phyloP scores from a whole-genome alignment of 129 eudicot genomes.

The Escallonia herrerae region DNA sequence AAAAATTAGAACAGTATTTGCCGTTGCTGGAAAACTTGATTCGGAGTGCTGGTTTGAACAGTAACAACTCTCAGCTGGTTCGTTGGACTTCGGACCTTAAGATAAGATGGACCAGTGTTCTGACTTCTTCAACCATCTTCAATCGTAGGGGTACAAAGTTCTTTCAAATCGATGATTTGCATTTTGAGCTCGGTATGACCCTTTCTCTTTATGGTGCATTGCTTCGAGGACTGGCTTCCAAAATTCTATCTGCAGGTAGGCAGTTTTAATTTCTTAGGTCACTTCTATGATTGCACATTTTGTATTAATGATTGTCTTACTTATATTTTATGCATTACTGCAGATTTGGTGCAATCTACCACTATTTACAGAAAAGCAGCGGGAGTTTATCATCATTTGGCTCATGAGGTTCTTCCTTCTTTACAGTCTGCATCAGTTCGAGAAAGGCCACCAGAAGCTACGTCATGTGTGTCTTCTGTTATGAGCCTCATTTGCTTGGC shows the following conservation, averaged over 20 bases:
- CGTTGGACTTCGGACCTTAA: slow-evolving; percentile 57
- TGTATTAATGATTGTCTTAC: slow-evolving; percentile 9
- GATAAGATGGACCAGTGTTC: slow-evolving; percentile 73
- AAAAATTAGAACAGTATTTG: slow-evolving; percentile 57
- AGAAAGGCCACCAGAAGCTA: slow-evolving; percentile 68
- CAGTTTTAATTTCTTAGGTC: not conserved
- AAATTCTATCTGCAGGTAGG: slow-evolving; percentile 48
- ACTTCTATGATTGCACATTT: not conserved
- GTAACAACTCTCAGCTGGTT: slow-evolving; percentile 17
- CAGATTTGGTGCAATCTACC: slow-evolving; percentile 65
- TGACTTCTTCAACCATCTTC: slow-evolving; percentile 43
- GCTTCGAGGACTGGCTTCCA: slow-evolving; percentile 63
- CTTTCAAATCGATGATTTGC: slow-evolving; percentile 51
- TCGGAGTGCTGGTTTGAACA: slow-evolving; percentile 31
- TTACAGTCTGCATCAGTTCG: slow-evolving; percentile 19
- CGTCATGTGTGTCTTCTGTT: slow-evolving; percentile 28
- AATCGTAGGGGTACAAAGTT: slow-evolving; percentile 41
- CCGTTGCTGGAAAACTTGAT: slow-evolving; percentile 65
- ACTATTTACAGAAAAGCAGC: slow-evolving; percentile 67
- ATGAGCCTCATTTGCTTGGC: slow-evolving; percentile 82
- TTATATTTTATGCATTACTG: slow-evolving; percentile 6
- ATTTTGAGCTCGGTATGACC: slow-evolving; percentile 57
- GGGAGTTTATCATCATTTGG: slow-evolving; percentile 57
- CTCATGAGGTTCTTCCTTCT: slow-evolving; percentile 45
- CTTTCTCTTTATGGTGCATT: slow-evolving; percentile 67